These are phyloP conservation scores for Cardamine chenopodiifolia DNA, from an alignment of 345 rosid genomes.

Conservation along the genomic window DNA sequence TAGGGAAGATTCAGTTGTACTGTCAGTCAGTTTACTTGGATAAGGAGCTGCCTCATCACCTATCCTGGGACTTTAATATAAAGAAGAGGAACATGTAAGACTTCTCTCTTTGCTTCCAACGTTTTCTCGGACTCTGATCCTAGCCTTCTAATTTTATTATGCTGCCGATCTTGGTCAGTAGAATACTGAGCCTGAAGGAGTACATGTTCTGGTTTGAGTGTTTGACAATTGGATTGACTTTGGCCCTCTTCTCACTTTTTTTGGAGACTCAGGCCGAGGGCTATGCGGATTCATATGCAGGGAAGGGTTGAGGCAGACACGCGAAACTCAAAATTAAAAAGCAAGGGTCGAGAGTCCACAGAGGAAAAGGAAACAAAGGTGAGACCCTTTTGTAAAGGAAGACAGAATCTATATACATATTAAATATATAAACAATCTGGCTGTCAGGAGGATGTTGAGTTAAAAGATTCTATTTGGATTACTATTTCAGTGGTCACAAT, in stretches of 20 bases:
- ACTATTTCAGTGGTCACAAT: slow-evolving; percentile 3
- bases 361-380: slow-evolving; percentile 28
- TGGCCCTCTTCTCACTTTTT: slow-evolving; percentile 9
- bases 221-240: not conserved
- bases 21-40: slow-evolving; percentile 11
- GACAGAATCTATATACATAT: not conserved
- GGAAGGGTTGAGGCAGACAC: not conserved
- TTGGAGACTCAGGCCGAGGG: not conserved
- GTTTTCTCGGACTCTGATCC: not conserved
- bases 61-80: not conserved
- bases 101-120: slow-evolving; percentile 20
- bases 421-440: slow-evolving; percentile 7
- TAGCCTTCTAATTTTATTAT: slow-evolving; percentile 5
- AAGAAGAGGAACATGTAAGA: slow-evolving; percentile 42
- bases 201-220: not conserved
- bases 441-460: slow-evolving; percentile 6
- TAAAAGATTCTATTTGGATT: not conserved
- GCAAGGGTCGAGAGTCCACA: not conserved
- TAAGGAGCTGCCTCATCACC: slow-evolving; percentile 13
- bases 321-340: slow-evolving; percentile 5
- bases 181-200: not conserved
- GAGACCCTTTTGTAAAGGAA: slow-evolving; percentile 24
- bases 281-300: slow-evolving; percentile 11
- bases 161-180: slow-evolving; percentile 11
- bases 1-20: slow-evolving; percentile 12